Conservation (phyloP, 1,284 basidiomycete genomes). For the Prillingera fragicola region DNA sequence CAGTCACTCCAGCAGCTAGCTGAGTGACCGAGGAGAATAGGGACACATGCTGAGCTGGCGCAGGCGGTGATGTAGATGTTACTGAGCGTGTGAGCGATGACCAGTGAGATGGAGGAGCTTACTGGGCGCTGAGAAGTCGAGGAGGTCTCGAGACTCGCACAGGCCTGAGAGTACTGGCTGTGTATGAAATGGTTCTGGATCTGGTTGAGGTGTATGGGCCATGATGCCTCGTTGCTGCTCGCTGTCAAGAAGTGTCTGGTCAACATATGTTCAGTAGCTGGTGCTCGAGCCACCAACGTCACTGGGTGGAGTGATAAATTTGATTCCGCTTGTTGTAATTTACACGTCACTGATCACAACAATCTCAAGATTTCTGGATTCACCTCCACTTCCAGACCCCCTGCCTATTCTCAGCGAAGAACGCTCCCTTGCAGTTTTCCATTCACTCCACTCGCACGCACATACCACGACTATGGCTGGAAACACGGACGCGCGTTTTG, state of each 20-base stretch:
- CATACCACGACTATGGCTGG: too few relatives aligned
- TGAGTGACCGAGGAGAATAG: constrained; percentile 37
- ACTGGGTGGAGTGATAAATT: neutral
- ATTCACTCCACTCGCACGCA: too few relatives aligned
- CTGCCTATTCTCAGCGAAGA: too few relatives aligned
- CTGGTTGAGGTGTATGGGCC: neutral
- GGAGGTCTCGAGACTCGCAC: constrained; percentile 36
- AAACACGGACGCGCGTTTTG: constrained; percentile 73
- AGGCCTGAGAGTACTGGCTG: constrained; percentile 39
- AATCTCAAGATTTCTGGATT: neutral
- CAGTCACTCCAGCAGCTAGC: constrained; percentile 34
- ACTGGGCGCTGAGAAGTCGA: constrained; percentile 33
- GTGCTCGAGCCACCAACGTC: too few relatives aligned
- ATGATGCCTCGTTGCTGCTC: neutral
- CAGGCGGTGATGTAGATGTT: constrained; percentile 11
- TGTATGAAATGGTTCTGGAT: constrained; percentile 30
- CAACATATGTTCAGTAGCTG: too few relatives aligned
- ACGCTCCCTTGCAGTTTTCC: too few relatives aligned
- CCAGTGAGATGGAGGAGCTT: neutral
- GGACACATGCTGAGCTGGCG: constrained; percentile 13
- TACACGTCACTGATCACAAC: constrained; percentile 6
- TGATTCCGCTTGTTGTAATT: too few relatives aligned
- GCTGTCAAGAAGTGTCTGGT: neutral
- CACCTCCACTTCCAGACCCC: constrained; percentile 3
- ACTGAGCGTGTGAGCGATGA: constrained; percentile 9